Conservation (phyloP, 208 protist species). For the Acanthamoeba lenticulata region DNA sequence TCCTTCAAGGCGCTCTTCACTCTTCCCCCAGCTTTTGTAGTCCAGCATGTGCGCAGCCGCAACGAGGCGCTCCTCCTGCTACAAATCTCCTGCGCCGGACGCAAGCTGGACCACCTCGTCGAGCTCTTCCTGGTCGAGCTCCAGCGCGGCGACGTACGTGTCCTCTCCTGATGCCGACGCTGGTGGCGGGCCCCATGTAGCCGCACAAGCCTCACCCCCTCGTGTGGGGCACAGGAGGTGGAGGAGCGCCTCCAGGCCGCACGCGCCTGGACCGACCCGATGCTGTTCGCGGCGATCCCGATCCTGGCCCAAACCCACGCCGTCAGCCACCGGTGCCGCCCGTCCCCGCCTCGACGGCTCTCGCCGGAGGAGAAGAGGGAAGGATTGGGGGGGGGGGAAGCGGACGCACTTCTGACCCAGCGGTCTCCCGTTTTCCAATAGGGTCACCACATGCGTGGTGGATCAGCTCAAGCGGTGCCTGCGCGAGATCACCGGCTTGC, state of each 20-base stretch:
- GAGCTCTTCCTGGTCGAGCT: neutral
- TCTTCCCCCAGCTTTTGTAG: neutral
- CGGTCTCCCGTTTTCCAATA: neutral
- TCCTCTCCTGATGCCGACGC: neutral
- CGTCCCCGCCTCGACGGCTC: neutral
- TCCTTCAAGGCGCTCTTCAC: conserved; percentile 16
- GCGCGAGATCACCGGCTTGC: neutral
- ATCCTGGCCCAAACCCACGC: neutral
- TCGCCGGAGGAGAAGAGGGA: too few species aligned
- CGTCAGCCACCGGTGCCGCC: neutral
- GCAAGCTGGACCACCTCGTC: neutral
- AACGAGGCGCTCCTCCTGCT: conserved; percentile 2
- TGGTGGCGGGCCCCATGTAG: neutral
- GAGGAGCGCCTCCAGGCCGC: neutral
- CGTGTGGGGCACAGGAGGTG: neutral
- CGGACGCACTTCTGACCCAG: neutral
- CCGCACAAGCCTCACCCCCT: neutral
- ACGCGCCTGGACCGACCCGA: neutral
- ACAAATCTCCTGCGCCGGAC: neutral
- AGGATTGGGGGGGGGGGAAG: too few species aligned
- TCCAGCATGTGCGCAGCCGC: neutral
- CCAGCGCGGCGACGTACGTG: neutral
- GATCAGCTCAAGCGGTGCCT: neutral
- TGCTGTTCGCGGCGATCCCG: neutral
- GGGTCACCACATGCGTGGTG: neutral